Conservation (phyloP, 106 monocot genomes). For the Phalaenopsis equestris region DNA sequence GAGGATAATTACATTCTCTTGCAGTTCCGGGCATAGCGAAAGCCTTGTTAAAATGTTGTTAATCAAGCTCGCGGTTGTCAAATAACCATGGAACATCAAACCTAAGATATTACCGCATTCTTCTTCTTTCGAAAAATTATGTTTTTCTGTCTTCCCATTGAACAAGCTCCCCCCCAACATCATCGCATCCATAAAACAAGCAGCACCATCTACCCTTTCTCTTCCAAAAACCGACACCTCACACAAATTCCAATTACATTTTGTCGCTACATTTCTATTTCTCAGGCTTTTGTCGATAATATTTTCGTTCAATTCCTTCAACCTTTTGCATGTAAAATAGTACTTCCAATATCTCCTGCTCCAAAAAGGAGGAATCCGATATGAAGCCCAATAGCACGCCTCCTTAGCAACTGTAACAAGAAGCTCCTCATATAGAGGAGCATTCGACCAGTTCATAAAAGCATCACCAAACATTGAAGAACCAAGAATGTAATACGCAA, state of each 20-base stretch:
- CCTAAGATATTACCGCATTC: constrained; percentile 46
- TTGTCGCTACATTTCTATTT: background rate
- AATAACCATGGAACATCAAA: constrained; percentile 63
- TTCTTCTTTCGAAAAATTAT: constrained; percentile 40
- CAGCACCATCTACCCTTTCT: background rate
- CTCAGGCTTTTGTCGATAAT: constrained; percentile 24
- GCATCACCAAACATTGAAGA: constrained; percentile 43
- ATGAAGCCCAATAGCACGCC: constrained; percentile 63
- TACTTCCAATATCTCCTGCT: constrained; percentile 50
- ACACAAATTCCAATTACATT: background rate
- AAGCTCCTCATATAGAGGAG: constrained; percentile 41
- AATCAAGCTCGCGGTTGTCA: constrained; percentile 43
- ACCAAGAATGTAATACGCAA: constrained; percentile 51
- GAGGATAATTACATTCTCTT: constrained; percentile 39
- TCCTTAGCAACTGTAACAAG: constrained; percentile 50
- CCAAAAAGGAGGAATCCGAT: constrained; percentile 54
- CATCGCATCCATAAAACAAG: background rate
- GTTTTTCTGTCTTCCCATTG: constrained; percentile 11
- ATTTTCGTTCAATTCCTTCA: constrained; percentile 41
- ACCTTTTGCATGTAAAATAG: constrained; percentile 18
- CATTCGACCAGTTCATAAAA: constrained; percentile 56
- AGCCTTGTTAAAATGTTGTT: constrained; percentile 40
- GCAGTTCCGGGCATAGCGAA: constrained; percentile 32
- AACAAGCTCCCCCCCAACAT: constrained; percentile 14
- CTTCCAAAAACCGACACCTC: too few species aligned